Base-by-base conservation (phyloP, 129 eudicot genomes). In the Flaveria trinervia region DNA sequence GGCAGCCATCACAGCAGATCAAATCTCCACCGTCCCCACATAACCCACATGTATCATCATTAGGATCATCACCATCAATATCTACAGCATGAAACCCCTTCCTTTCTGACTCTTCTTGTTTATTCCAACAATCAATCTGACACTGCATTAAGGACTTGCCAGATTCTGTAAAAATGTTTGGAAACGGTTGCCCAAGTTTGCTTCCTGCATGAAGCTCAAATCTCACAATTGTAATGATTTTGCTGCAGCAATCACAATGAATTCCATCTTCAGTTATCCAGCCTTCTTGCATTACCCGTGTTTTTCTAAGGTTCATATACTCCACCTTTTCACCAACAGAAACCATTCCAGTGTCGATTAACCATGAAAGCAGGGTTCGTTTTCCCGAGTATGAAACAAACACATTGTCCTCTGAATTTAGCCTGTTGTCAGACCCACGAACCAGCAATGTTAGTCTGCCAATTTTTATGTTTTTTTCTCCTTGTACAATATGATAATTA, bases 181-280 rank as follows among this genome's bases (percentile, higher is more conserved):
- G 86, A 49, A 81, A 93, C 13, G 97, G 96, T 72, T 85, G 90
- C n/a, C 97, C 88, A 67, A 86, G 82, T 78, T 90, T 90, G 82
- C 97, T 90, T 65, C 89, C 98, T 51, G 98, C 97, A 71, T 93
- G 98, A 60, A 93, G 87, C 89, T 93, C 98, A 82, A 93, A 93
- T 84, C 90, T 90, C 28, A 82, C 83, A 66, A 90, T 83, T 0
- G 92, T 83, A 49, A 93, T 84, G 25, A 87, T 78, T 84, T 93
- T 93, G 76, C 97, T 93, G 76, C 98, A 93, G 70, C 98, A 93
- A 77, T 87, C 88, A 84, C 98, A 93, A 51, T 85, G 97, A 68
- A 93, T 84, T 10, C 98, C 98, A 14, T 93, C 98, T 80, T 84
- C 86, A 5, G 98, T 90, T 68, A 93, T 84, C 95, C 97, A 93